Base-by-base conservation (phyloP, 495 filamentous ascomycete genomes). In the Penicillium subrubescens region DNA sequence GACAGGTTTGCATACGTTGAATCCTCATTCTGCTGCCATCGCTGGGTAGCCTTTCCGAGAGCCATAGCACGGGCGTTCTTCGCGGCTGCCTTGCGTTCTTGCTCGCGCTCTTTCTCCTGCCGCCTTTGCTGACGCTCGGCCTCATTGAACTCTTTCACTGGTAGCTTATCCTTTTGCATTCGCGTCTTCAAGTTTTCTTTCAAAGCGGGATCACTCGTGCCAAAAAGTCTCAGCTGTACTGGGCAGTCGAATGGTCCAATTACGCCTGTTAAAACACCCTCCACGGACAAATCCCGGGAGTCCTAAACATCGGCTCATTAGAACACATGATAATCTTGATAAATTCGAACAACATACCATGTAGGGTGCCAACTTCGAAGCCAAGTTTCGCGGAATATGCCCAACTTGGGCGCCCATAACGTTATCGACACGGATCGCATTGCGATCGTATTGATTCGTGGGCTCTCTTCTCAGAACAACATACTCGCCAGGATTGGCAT, bases 351-450 rank as follows among this genome's bases (percentile, higher is more conserved):
- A 3, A 50, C 67, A 58, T 67, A 87, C 90, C 69, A 97, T 83
- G 68, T 92, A 93, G 2, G 82, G 84, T 0, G 92, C 89, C 27
- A 97, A 79, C 72, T 91, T 93, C 14, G 79, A 75, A 2, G 89
- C 92, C 31, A 92, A 71, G 0, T 59, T 71, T 15, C 85, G 77
- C 2, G 91, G 89, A 44, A 97, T 83, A 73, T 97, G 92, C 3
- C 94, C 94, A 62, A 97, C 90, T 68, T 96, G 93, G 3, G 62
- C 72, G 23, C 88, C 83, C 74, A 90, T 85, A n/a, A 93, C 90
- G 75, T 96, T 97, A 63, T 89, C 81, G 2, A 95, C 84, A 7
- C 87, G 86, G 55, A 97, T 91, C 3, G 92, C 92, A 79, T 96
- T 96, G 4, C 71, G 62, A 68, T 95, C 92, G 68, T 91, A 93